Conservation (phyloP, 2,329 filamentous ascomycete genomes). For the Amphichorda felina region DNA sequence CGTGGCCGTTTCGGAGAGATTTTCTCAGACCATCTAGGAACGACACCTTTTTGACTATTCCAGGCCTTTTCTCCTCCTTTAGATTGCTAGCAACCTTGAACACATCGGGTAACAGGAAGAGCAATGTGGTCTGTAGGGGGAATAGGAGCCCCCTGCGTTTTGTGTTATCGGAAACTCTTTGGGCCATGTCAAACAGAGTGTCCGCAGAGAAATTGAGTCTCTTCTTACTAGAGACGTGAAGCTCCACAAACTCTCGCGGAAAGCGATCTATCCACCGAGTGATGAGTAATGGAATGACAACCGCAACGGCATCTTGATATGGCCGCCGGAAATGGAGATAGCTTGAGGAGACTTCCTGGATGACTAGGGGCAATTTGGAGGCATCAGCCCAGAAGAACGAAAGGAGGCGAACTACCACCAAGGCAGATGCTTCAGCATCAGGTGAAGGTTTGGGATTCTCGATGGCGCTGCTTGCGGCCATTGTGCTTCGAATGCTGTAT, state of each 20-base stretch:
- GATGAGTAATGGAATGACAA: slow-evolving; percentile 51
- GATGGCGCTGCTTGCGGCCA: slow-evolving; percentile 24
- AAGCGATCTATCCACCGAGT: slow-evolving; percentile 54
- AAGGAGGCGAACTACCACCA: slow-evolving; percentile 45
- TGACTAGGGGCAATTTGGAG: slow-evolving; percentile 46
- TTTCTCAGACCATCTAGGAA: slow-evolving; percentile 55
- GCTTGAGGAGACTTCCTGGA: slow-evolving; percentile 55
- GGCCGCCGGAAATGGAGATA: slow-evolving; percentile 54
- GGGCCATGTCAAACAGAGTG: slow-evolving; percentile 58
- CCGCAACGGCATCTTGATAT: slow-evolving; percentile 51
- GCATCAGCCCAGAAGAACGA: slow-evolving; percentile 54
- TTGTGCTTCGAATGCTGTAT: slow-evolving; percentile 34
- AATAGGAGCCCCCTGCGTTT: slow-evolving; percentile 43
- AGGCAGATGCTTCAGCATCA: slow-evolving; percentile 38
- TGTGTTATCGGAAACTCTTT: slow-evolving; percentile 46
- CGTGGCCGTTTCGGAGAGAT: slow-evolving; percentile 50
- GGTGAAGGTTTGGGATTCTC: slow-evolving; percentile 20
- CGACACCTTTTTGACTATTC: slow-evolving; percentile 53
- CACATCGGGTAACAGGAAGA: slow-evolving; percentile 55
- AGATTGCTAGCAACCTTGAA: slow-evolving; percentile 60
- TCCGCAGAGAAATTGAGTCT: slow-evolving; percentile 55
- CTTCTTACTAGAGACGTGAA: slow-evolving; percentile 48
- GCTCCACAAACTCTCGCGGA: slow-evolving; percentile 50
- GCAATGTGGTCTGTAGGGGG: slow-evolving; percentile 49
- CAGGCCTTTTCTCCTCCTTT: slow-evolving; percentile 48